Percentiles rank a stretch among this genome's conserved stretches.
phyloP scores from a whole-genome alignment of 2,329 filamentous ascomycete genomes.

The Fusarium camptoceras region DNA sequence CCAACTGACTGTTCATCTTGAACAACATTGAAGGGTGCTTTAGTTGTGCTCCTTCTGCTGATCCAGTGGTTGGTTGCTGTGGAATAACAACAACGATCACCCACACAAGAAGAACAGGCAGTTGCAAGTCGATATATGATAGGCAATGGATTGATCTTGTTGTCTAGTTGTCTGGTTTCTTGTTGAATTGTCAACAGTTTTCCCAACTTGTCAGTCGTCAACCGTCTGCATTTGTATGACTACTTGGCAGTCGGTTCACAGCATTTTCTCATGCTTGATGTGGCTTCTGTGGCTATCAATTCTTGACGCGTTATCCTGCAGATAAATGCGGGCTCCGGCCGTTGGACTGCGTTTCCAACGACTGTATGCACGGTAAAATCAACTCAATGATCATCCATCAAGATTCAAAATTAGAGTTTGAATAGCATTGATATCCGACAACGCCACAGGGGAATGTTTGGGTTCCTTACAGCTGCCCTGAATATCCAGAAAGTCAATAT shows the following conservation, averaged over 20 bases:
- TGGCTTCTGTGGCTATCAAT: conserved; percentile 37
- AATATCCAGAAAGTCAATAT: conserved; percentile 13
- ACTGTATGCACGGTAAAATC: conserved; percentile 13
- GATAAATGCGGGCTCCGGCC: conserved; percentile 13
- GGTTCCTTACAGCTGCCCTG: conserved; percentile 3
- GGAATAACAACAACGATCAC: conserved; percentile 6
- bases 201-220: neutral
- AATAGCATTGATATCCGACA: conserved; percentile 4
- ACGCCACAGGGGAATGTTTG: conserved; percentile 26
- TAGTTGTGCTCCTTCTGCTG: conserved; percentile 2
- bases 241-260: neutral
- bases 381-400: neutral
- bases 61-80: conserved; percentile 21
- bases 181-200: conserved; percentile 6
- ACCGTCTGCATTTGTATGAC: neutral
- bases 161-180: conserved; percentile 7
- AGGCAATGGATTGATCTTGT: neutral
- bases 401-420: conserved; percentile 23
- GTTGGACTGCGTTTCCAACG: conserved; percentile 18
- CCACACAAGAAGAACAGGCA: conserved; percentile 4
- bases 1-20: neutral
- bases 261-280: neutral
- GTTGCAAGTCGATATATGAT: conserved; percentile 12
- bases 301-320: conserved; percentile 23
- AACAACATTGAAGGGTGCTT: neutral